phyloP scores from a whole-genome alignment of 768 basidiomycete genomes.

The Ephemerocybe angulata region DNA sequence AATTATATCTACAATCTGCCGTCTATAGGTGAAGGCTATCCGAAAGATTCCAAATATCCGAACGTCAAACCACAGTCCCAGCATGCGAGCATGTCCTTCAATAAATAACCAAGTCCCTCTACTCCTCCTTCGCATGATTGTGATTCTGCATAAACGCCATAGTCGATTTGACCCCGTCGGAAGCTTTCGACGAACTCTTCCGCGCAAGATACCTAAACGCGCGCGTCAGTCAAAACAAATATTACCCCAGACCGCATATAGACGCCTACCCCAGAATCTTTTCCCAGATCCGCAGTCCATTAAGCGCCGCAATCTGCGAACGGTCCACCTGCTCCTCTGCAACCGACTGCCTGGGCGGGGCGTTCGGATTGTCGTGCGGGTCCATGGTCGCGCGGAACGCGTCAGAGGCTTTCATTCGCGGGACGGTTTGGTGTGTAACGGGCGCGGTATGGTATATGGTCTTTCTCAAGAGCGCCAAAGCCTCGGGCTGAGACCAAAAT shows the following conservation, averaged over 20 bases:
- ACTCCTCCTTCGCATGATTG: background rate
- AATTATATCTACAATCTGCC: background rate
- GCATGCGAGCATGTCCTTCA: too few species aligned
- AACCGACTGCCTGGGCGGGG: constrained; percentile 49
- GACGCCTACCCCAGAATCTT: constrained; percentile 42
- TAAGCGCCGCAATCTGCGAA: constrained; percentile 39
- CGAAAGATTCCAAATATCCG: too few species aligned
- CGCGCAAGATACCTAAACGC: constrained; percentile 43
- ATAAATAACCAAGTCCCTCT: too few species aligned
- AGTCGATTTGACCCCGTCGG: constrained; percentile 26
- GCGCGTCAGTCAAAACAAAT: background rate
- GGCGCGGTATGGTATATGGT: constrained; percentile 55
- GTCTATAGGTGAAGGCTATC: too few species aligned
- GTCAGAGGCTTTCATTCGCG: constrained; percentile 42
- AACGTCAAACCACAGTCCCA: too few species aligned
- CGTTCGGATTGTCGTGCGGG: constrained; percentile 44
- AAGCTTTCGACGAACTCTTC: constrained; percentile 38
- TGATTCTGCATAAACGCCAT: constrained; percentile 18
- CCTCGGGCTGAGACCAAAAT: constrained; percentile 38
- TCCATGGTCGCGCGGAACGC: constrained; percentile 47
- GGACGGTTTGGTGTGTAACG: constrained; percentile 48
- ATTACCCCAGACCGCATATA: background rate
- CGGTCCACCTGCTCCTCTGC: constrained; percentile 49
- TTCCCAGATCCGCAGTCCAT: constrained; percentile 57
- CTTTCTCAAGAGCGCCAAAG: constrained; percentile 53